Evolutionary conservation across 495 filamentous ascomycete species (phyloP).

Genomic region (Aspergillus incahuasiensis): DNA sequence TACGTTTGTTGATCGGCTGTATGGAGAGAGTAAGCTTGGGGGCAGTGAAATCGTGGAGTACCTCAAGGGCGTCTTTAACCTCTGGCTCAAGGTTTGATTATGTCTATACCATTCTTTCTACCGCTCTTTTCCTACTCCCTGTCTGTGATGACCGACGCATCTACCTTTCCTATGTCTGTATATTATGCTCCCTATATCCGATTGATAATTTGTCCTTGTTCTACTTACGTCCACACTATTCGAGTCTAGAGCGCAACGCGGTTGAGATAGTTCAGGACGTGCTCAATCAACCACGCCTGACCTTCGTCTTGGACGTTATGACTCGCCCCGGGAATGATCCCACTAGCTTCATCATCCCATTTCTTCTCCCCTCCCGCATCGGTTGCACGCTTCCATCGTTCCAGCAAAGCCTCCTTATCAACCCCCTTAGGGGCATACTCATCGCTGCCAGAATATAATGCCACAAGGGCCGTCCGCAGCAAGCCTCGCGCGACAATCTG

Average conservation of each 20-base stretch:
- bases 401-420: conserved; percentile 60
- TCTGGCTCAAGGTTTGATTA: conserved; percentile 80
- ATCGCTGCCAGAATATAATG: conserved; percentile 67
- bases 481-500: conserved; percentile 48
- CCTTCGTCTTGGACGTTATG: conserved; percentile 56
- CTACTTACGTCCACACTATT: not conserved
- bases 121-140: not conserved
- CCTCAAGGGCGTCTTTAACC: conserved; percentile 80
- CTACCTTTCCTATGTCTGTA: conserved; percentile 16
- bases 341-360: conserved; percentile 52
- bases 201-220: conserved; percentile 10
- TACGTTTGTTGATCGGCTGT: conserved; percentile 89
- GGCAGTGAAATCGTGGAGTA: conserved; percentile 98
- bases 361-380: conserved; percentile 36
- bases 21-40: conserved; percentile 92
- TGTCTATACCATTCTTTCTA: not conserved
- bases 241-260: conserved; percentile 37
- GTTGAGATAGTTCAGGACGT: conserved; percentile 53
- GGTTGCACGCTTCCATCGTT: conserved; percentile 63
- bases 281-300: conserved; percentile 46
- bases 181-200: conserved; percentile 13
- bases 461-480: conserved; percentile 44
- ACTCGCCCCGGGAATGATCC: conserved; percentile 53
- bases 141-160: conserved; percentile 16
- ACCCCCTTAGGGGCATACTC: conserved; percentile 59